phyloP scores from a whole-genome alignment of 2,329 filamentous ascomycete species.

The Pyricularia grisea region DNA sequence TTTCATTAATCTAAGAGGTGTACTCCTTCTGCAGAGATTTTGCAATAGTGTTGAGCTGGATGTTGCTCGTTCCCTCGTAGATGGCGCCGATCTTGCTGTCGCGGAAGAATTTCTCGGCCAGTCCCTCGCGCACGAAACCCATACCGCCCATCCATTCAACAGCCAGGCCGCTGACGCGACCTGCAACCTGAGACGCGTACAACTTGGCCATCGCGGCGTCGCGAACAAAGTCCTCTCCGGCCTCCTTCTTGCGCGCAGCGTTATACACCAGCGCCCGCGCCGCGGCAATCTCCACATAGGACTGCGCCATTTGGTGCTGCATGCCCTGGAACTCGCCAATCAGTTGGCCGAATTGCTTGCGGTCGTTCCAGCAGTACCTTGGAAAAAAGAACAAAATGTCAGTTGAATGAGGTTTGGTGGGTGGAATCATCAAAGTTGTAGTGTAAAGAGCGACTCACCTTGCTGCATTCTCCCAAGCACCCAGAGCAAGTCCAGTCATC shows the following conservation, averaged over 20 bases:
- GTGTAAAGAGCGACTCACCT: constrained; percentile 32
- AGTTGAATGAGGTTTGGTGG: not conserved
- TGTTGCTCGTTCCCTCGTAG: constrained; percentile 84
- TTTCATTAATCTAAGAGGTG: constrained; percentile 24
- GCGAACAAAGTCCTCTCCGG: constrained; percentile 85
- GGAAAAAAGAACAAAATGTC: not conserved
- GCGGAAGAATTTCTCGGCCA: constrained; percentile 95
- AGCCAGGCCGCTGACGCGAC: constrained; percentile 72
- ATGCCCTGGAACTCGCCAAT: constrained; percentile 98
- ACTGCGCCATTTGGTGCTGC: constrained; percentile 97
- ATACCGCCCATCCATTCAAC: constrained; percentile 99
- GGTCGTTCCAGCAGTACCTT: constrained; percentile 94
- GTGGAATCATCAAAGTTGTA: not conserved
- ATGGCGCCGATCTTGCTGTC: constrained; percentile 99
- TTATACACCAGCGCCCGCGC: constrained; percentile 92
- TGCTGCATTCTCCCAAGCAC: constrained; percentile 90
- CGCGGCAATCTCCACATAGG: constrained; percentile 86
- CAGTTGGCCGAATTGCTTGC: constrained; percentile 88
- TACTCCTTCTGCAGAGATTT: constrained; percentile 55
- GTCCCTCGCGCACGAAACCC: constrained; percentile 93
- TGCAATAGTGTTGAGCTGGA: constrained; percentile 57
- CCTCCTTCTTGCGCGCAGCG: constrained; percentile 95
- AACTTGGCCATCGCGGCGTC: constrained; percentile 99
- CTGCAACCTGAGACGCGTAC: constrained; percentile 86
- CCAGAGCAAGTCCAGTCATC: constrained; percentile 94